These are phyloP conservation scores for Agroathelia rolfsii DNA, from an alignment of 1,284 basidiomycete genomes.

Conservation along the genomic window DNA sequence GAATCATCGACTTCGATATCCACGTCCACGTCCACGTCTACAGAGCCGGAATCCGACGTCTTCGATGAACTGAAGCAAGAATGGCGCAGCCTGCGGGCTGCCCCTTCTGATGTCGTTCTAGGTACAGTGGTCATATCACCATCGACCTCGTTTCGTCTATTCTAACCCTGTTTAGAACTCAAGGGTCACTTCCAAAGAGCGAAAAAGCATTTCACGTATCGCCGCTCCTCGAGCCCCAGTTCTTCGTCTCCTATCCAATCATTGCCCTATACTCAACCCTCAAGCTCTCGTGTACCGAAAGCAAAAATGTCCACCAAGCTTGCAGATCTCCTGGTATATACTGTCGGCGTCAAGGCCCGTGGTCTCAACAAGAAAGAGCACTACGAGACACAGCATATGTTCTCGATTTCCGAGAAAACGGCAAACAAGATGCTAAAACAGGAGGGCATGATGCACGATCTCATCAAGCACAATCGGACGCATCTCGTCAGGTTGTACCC, in stretches of 20 bases:
- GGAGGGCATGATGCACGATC: conserved; percentile 48
- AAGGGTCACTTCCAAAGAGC: too few species aligned
- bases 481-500: conserved; percentile 91
- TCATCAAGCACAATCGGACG: conserved; percentile 82
- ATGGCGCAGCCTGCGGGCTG: conserved; percentile 20
- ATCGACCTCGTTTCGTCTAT: too few species aligned
- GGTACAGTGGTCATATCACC: too few species aligned
- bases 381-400: conserved; percentile 85
- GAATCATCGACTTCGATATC: conserved; percentile 35
- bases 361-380: conserved; percentile 86
- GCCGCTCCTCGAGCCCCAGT: too few species aligned
- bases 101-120: too few species aligned
- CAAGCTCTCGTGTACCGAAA: conserved; percentile 25
- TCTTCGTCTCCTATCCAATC: conserved; percentile 6
- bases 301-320: conserved; percentile 69
- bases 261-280: conserved; percentile 11
- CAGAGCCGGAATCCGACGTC: conserved; percentile 17
- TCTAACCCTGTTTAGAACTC: too few species aligned
- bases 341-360: conserved; percentile 89
- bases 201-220: too few species aligned
- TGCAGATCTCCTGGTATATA: conserved; percentile 81
- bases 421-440: conserved; percentile 58
- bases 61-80: conserved; percentile 23
- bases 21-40: conserved; percentile 35
- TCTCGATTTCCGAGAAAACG: conserved; percentile 87